Evolutionary conservation across 495 filamentous ascomycete genomes (phyloP), one percentile per base, ranked within the genome.

Genomic region (Hyaloscypha bicolor): DNA sequence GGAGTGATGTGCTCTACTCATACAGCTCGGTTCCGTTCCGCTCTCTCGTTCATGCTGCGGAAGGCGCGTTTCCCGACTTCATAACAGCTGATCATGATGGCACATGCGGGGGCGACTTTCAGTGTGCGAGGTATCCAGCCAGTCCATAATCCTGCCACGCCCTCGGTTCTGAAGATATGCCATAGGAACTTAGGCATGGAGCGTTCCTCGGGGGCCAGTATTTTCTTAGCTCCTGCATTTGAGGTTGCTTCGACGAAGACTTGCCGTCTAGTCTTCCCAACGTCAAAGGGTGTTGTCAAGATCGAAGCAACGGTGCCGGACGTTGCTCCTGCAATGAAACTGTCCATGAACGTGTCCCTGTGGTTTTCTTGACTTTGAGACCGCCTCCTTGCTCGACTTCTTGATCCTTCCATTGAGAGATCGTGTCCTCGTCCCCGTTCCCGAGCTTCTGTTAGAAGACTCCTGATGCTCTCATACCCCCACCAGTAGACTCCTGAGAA

Each of bases 81-180:
- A 72, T 98, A 99, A 64, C 88, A 96, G 64, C 92, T 96, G 69
- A 99, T 99, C 95, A 99, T 99, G 72, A 99, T 97, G n/a, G 96
- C 95, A 78, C 95, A 98, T 16, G 94, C 93, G 2, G 95, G 95
- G 12, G 95, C 94, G 6, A 98, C 94, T 73, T 98, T 98, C 55
- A 99, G 79, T 69, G 93, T 97, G 42, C 95, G 82, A 0, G 95
- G 93, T 21, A 90, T 89, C 90, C 93, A 97, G 14, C 96, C 95
- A 64, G 83, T 91, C 83, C 94, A 98, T 14, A 99, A 78, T 0
- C 94, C 96, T 0, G 85, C 75, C 39, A 87, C 69, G 1, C 95
- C 95, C 78, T 97, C 94, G 58, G 90, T 87, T 61, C 83, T 84
- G 82, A 93, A 97, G 53, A 99, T 98, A 61, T 94, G 92, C 81